Evolutionary conservation across 495 filamentous ascomycete species (phyloP).

Genomic region (Rhypophila decipiens): DNA sequence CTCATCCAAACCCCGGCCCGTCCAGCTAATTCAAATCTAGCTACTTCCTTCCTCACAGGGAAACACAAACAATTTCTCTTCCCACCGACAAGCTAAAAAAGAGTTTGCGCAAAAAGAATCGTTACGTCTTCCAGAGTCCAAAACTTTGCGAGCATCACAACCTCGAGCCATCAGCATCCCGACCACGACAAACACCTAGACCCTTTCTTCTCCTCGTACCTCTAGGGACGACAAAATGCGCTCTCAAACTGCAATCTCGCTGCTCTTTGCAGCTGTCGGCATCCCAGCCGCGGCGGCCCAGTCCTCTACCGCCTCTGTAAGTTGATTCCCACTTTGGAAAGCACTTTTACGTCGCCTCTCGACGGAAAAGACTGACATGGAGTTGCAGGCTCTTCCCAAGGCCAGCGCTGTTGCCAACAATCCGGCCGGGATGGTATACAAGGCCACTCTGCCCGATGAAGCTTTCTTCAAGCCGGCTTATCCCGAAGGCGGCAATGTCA

Average conservation of each 20-base stretch:
- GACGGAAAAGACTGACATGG: slow-evolving; percentile 13
- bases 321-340: too few species aligned
- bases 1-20: too few species aligned
- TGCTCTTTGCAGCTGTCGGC: slow-evolving; percentile 20
- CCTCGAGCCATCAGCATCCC: too few species aligned
- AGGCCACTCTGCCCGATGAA: slow-evolving; percentile 51
- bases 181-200: not conserved
- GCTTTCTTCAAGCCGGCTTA: slow-evolving; percentile 39
- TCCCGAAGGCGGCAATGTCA: slow-evolving; percentile 49
- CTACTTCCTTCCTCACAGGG: not conserved
- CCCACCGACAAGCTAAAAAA: too few species aligned
- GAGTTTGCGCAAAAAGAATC: too few species aligned
- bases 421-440: slow-evolving; percentile 51
- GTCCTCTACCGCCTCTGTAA: slow-evolving; percentile 1
- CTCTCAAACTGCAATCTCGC: slow-evolving; percentile 8
- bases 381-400: slow-evolving; percentile 36
- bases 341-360: not conserved
- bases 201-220: not conserved
- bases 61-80: too few species aligned
- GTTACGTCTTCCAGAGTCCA: too few species aligned
- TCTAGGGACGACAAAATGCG: slow-evolving; percentile 17
- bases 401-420: slow-evolving; percentile 58
- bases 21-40: not conserved
- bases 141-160: too few species aligned
- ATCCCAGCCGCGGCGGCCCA: slow-evolving; percentile 16